Evolutionary conservation across 176 grass and related monocot genomes (phyloP), one percentile per base, ranked within the genome.

Genomic region (Paspalum notatum): DNA sequence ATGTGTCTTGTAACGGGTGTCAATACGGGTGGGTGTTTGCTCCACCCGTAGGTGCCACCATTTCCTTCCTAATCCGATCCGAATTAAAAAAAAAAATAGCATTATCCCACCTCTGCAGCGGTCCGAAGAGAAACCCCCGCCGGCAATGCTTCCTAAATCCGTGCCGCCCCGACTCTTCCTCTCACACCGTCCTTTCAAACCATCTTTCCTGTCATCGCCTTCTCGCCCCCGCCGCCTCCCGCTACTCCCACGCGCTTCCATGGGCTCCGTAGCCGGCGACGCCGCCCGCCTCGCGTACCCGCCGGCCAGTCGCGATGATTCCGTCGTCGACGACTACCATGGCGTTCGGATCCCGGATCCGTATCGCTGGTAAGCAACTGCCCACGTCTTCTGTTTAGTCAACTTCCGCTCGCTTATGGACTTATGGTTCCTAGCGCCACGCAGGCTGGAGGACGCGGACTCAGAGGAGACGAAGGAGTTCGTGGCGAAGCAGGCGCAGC

Each of bases 391-490:
- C 8, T 25, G 48, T 8, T 7, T 64, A 54, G 32, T 17, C 38
- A 24, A 12, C n/a, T 67, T 66, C 39, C 20, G 27, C 37, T 43
- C 22, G 76, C 59, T 46, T 42, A 41, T 18, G 59, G 50, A 70
- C 22, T 14, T 37, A 24, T 18, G 41, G n/a, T n/a, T n/a, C 24
- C 68, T 32, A 57, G 62, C 60, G 24, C 44, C 7, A 11, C 27
- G 41, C 75, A 94, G 95, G 95, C 83, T 97, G 87, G 95, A 97
- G 95, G 91, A 97, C 71, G 90, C 95, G 58, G 95, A 97, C 49
- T 75, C 95, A 16, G 91, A 92, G 64, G 89, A 97, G 77, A 85
- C 89, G 57, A 97, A 94, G 77, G 89, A 90, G 80, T 97, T 97
- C 68, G 94, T 97, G 77, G 87, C 80, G 77, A 42, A 37, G 70